These are phyloP conservation scores for Ottelia alismoides DNA, from an alignment of 106 monocot species.

Conservation along the genomic window DNA sequence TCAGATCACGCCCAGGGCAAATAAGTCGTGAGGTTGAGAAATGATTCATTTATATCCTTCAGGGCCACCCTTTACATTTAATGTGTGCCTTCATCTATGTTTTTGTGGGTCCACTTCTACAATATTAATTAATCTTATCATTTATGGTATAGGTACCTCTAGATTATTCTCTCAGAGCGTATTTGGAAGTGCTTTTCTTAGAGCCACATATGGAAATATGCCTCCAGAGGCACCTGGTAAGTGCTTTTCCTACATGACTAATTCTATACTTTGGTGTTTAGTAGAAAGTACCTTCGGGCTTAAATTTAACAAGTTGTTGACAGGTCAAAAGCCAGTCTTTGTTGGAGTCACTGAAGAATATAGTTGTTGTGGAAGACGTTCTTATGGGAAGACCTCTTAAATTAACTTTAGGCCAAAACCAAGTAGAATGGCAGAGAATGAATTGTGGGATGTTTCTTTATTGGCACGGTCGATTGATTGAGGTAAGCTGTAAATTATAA, in stretches of 20 bases:
- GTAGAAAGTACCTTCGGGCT: too few species aligned
- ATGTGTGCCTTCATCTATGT: neutral
- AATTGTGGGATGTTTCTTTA: slow-evolving; percentile 76
- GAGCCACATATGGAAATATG: slow-evolving; percentile 59
- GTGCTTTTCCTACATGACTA: neutral
- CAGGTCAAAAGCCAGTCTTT: slow-evolving; percentile 55
- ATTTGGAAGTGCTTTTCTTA: slow-evolving; percentile 74
- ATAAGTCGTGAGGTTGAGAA: slow-evolving; percentile 38
- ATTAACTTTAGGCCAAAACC: slow-evolving; percentile 49
- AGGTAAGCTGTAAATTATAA: too few species aligned
- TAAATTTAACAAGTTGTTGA: too few species aligned
- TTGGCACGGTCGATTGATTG: slow-evolving; percentile 85
- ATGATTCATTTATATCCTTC: neutral
- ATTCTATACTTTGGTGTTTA: neutral
- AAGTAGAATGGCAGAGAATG: slow-evolving; percentile 41
- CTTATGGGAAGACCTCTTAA: slow-evolving; percentile 39
- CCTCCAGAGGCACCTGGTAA: slow-evolving; percentile 66
- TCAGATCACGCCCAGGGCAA: slow-evolving; percentile 66
- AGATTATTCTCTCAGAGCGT: slow-evolving; percentile 70
- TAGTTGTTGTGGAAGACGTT: slow-evolving; percentile 22
- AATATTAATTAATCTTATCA: neutral
- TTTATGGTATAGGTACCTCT: slow-evolving; percentile 41
- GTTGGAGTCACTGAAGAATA: slow-evolving; percentile 45
- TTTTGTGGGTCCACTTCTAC: neutral
- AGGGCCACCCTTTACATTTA: neutral